Conservation (phyloP, 2,329 filamentous ascomycete genomes). For the Zymoseptoria crescenta region DNA sequence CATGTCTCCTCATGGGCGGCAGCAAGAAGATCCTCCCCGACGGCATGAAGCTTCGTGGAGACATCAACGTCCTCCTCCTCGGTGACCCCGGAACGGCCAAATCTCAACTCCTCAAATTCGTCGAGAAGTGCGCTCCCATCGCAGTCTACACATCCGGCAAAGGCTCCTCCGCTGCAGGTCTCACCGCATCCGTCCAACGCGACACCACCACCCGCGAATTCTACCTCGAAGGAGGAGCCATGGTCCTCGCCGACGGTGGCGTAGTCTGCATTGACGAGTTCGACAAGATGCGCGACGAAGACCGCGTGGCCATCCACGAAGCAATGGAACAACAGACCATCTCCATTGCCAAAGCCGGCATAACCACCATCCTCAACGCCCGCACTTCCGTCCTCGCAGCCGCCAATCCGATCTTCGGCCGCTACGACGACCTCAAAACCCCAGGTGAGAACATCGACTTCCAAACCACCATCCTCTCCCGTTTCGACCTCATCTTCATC, state of each 20-base stretch:
- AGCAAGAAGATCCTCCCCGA: slow-evolving; percentile 97
- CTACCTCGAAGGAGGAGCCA: slow-evolving; percentile 94
- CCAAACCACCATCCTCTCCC: slow-evolving; percentile 93
- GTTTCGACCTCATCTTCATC: slow-evolving; percentile 99
- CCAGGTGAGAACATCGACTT: slow-evolving; percentile 99
- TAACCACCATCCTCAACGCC: slow-evolving; percentile 95
- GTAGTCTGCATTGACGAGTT: slow-evolving; percentile 99
- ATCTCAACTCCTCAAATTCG: slow-evolving; percentile 93
- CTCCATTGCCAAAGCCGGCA: slow-evolving; percentile 96
- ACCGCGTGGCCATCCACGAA: slow-evolving; percentile 96
- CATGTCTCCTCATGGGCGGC: slow-evolving; percentile 85
- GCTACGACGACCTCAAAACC: slow-evolving; percentile 96
- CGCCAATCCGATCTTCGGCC: slow-evolving; percentile 93
- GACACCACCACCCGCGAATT: slow-evolving; percentile 90
- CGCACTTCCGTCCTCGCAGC: slow-evolving; percentile 91
- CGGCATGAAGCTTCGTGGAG: slow-evolving; percentile 93
- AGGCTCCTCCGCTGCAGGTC: slow-evolving; percentile 91
- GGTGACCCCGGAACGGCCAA: slow-evolving; percentile 98
- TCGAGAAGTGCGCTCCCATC: slow-evolving; percentile 91
- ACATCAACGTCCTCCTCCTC: slow-evolving; percentile 94
- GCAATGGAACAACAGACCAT: slow-evolving; percentile 99
- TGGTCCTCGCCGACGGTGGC: slow-evolving; percentile 94
- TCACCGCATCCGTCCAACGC: slow-evolving; percentile 92
- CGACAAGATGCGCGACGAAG: slow-evolving; percentile 98
- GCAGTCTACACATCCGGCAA: slow-evolving; percentile 99